Evolutionary conservation across 1,284 basidiomycete species (phyloP).

Genomic region (Ceratobasidium sp.): DNA sequence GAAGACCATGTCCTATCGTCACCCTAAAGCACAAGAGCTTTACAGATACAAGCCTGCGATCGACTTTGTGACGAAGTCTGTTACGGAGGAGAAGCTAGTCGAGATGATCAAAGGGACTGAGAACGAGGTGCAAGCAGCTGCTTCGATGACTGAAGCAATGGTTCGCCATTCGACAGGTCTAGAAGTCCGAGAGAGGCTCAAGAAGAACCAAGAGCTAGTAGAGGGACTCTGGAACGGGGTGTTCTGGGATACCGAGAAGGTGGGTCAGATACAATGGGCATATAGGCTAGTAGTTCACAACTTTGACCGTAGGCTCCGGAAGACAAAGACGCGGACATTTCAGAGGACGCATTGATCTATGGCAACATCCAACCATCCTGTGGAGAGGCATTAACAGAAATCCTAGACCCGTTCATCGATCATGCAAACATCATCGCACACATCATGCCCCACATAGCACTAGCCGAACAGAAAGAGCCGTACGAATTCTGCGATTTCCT

Average conservation of each 20-base stretch:
- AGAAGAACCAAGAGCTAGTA: constrained; percentile 5
- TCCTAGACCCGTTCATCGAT: constrained; percentile 32
- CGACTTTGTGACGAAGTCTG: constrained; percentile 21
- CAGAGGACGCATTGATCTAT: constrained; percentile 12
- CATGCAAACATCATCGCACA: constrained; percentile 6
- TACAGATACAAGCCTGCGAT: constrained; percentile 18
- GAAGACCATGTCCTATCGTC: constrained; percentile 14
- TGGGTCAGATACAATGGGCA: neutral
- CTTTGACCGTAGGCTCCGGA: constrained; percentile 5
- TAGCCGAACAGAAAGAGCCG: constrained; percentile 12
- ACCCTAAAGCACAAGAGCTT: neutral
- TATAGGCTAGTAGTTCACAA: neutral
- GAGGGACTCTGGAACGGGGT: constrained; percentile 31
- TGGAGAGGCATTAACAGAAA: neutral
- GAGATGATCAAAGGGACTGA: constrained; percentile 26
- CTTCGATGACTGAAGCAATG: constrained; percentile 14
- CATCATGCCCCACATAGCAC: constrained; percentile 1
- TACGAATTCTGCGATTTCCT: neutral
- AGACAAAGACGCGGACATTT: constrained; percentile 30
- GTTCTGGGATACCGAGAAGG: constrained; percentile 25
- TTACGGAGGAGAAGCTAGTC: constrained; percentile 21
- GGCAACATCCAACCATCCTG: constrained; percentile 25
- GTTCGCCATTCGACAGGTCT: neutral
- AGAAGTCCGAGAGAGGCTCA: constrained; percentile 5
- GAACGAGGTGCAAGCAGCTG: constrained; percentile 32